Evolutionary conservation across 2,329 filamentous ascomycete genomes (phyloP), one percentile per base, ranked within the genome.

Genomic region (Cladobotryum mycophilum): DNA sequence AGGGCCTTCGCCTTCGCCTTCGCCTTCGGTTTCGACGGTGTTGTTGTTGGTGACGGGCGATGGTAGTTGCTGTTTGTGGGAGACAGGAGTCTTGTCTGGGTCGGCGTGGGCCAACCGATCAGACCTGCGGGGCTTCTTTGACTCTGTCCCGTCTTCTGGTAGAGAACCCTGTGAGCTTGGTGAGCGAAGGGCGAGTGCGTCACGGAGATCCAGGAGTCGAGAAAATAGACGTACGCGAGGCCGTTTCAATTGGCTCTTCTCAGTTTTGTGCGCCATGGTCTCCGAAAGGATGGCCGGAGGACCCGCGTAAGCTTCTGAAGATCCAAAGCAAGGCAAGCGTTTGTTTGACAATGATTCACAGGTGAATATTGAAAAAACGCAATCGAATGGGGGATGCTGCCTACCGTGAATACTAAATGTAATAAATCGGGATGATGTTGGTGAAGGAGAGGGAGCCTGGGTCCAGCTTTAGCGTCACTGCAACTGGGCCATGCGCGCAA

Each of bases 231-330:
- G 66, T 76, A 93, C 89, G 69, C 85, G 80, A 60, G 75, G 81
- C 65, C 89, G 84, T 76, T 95, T 95, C 73, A 93, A 82, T 72
- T 88, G 86, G 74, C 85, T 90, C 75, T 88, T 88, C 71, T 93
- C 86, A 58, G 70, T 67, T 61, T 76, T 72, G 69, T 82, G 76
- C 69, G 81, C 72, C 81, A 83, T 83, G 57, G 47, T 58, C 62
- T 56, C 58, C 58, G 53, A 61, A 58, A 48, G 44, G 45, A 54
- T 48, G 49, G 48, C 48, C 45, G 47, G 53, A 44, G 43, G 37
- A 35, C 45, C 45, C 20, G 45, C 40, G n/a, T 48, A 30, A 45
- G 36, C 25, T 48, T 15, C 30, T 13, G 45, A 52, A 14, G 17
- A 41, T 41, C 49, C 49, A 30, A 30, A 30, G 25, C 43, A 36